Conservation (phyloP, 495 filamentous ascomycete genomes). For the Penicillium maclennaniae region DNA sequence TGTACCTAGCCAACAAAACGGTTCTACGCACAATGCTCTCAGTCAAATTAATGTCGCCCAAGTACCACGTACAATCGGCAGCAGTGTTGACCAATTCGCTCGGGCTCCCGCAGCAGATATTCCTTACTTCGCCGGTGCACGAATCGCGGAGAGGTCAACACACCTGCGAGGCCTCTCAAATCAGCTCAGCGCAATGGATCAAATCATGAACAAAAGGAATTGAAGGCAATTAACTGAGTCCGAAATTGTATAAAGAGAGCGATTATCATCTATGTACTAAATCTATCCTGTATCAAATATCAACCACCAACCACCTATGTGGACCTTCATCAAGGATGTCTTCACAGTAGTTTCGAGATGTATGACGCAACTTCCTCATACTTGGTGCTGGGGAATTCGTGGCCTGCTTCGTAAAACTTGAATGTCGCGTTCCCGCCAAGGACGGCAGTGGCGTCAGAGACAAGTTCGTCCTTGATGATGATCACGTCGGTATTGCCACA, state of each 20-base stretch:
- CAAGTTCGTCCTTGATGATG: conserved; percentile 54
- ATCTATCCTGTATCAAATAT: conserved; percentile 11
- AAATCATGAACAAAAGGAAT: conserved; percentile 27
- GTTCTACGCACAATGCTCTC: conserved; percentile 21
- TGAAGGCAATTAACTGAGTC: conserved; percentile 1
- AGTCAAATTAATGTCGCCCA: conserved; percentile 33
- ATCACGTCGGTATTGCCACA: conserved; percentile 51
- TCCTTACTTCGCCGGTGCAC: conserved; percentile 37
- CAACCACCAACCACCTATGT: background rate
- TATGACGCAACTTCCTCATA: conserved; percentile 47
- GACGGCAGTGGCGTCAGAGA: conserved; percentile 47
- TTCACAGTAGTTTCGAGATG: conserved; percentile 39
- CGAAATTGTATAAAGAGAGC: conserved; percentile 10
- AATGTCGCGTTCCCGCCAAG: conserved; percentile 48
- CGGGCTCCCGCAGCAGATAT: conserved; percentile 33
- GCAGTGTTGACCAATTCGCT: conserved; percentile 30
- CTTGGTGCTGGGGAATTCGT: conserved; percentile 56
- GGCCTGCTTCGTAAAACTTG: conserved; percentile 49
- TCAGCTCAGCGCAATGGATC: conserved; percentile 34
- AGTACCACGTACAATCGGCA: conserved; percentile 25
- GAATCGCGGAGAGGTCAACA: conserved; percentile 32
- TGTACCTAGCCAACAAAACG: conserved; percentile 10
- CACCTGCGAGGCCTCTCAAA: conserved; percentile 32
- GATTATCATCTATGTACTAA: conserved; percentile 31
- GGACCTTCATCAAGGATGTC: background rate